Percentiles rank a stretch among this genome's conserved stretches.
phyloP scores from a whole-genome alignment of 352 stramenopile species.

The Phytophthora megakarya region DNA sequence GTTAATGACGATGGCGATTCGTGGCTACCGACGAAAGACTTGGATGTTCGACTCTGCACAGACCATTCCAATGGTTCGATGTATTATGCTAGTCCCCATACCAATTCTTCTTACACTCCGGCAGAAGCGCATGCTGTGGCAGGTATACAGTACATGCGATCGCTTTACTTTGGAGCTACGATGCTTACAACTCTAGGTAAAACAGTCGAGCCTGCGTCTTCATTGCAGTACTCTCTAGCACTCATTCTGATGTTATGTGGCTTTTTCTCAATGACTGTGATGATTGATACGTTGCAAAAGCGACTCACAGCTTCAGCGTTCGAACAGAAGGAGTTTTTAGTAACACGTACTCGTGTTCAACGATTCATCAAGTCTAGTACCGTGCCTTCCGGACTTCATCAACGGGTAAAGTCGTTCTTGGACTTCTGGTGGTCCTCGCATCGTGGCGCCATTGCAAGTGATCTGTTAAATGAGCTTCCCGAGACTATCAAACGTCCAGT shows the following conservation, averaged over 20 bases:
- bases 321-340: slow-evolving; percentile 70
- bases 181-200: slow-evolving; percentile 54
- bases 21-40: slow-evolving; percentile 34
- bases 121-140: slow-evolving; percentile 10
- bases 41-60: slow-evolving; percentile 9
- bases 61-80: slow-evolving; percentile 1
- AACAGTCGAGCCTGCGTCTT: slow-evolving; percentile 41
- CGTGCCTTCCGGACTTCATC: slow-evolving; percentile 46
- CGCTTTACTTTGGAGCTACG: slow-evolving; percentile 50
- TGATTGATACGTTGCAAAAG: slow-evolving; percentile 54
- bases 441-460: slow-evolving; percentile 50
- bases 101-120: slow-evolving; percentile 14
- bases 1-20: not conserved
- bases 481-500: slow-evolving; percentile 58
- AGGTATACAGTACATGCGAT: slow-evolving; percentile 40
- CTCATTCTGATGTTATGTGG: slow-evolving; percentile 55
- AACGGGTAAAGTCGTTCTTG: slow-evolving; percentile 61
- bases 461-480: slow-evolving; percentile 58
- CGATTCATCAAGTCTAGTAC: slow-evolving; percentile 56
- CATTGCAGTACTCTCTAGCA: slow-evolving; percentile 36
- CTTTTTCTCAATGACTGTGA: slow-evolving; percentile 41
- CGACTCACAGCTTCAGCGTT: slow-evolving; percentile 50
- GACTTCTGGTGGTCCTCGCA: slow-evolving; percentile 78
- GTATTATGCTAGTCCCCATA: not conserved
- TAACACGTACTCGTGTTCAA: slow-evolving; percentile 54